These are phyloP conservation scores for Lodderomyces orthopsilosis DNA, from an alignment of 1,139 yeast genomes.

Conservation along the genomic window DNA sequence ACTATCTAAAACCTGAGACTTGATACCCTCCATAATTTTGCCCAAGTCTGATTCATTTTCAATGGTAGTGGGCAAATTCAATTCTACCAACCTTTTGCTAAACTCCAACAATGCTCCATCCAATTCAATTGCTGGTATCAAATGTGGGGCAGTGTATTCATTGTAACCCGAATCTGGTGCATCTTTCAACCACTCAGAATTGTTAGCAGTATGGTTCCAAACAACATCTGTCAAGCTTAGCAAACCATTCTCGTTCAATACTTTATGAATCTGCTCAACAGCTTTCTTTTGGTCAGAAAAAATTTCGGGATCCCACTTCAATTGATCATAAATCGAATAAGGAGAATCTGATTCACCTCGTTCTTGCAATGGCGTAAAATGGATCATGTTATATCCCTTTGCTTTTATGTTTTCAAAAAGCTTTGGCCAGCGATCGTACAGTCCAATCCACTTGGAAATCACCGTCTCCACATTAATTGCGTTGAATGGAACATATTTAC, in stretches of 20 bases:
- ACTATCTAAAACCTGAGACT: slow-evolving; percentile 60
- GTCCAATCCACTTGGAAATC: slow-evolving; percentile 90
- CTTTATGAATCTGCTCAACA: slow-evolving; percentile 21
- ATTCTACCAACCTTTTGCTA: slow-evolving; percentile 49
- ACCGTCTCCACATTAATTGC: slow-evolving; percentile 83
- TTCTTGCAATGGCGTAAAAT: slow-evolving; percentile 88
- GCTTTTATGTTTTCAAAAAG: slow-evolving; percentile 57
- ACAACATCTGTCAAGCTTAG: slow-evolving; percentile 88
- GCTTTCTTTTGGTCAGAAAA: slow-evolving; percentile 48
- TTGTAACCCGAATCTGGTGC: slow-evolving; percentile 93
- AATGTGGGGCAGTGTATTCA: slow-evolving; percentile 83
- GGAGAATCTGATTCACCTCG: slow-evolving; percentile 92
- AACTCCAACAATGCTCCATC: slow-evolving; percentile 67
- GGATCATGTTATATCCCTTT: slow-evolving; percentile 93
- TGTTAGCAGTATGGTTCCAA: slow-evolving; percentile 90
- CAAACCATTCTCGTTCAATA: slow-evolving; percentile 58
- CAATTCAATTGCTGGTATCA: slow-evolving; percentile 77
- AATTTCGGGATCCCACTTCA: slow-evolving; percentile 63
- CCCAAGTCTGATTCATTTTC: slow-evolving; percentile 52
- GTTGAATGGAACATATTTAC: slow-evolving; percentile 63
- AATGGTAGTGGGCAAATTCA: slow-evolving; percentile 61
- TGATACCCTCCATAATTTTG: slow-evolving; percentile 61
- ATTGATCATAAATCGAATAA: slow-evolving; percentile 85
- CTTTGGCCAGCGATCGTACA: slow-evolving; percentile 58
- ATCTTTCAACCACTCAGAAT: slow-evolving; percentile 78